Conservation (phyloP, 2,329 filamentous ascomycete species). For the Calycina marina region DNA sequence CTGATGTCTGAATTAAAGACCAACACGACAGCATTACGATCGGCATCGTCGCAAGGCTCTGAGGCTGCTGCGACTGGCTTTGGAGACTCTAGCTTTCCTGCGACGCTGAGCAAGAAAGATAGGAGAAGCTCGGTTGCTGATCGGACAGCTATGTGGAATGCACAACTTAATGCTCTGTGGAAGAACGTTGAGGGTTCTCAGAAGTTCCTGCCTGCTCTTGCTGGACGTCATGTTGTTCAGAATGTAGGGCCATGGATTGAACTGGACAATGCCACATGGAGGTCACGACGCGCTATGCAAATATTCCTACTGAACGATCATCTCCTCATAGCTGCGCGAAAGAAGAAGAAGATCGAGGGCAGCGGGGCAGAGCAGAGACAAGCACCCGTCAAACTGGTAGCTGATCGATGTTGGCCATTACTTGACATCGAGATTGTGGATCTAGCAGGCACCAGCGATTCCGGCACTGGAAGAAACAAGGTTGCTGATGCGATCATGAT, state of each 20-base stretch:
- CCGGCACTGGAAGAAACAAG: conserved; percentile 41
- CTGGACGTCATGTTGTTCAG: conserved; percentile 85
- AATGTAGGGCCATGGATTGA: conserved; percentile 93
- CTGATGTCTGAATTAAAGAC: conserved; percentile 86
- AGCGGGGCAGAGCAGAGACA: conserved; percentile 31
- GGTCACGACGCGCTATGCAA: conserved; percentile 75
- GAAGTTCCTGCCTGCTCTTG: conserved; percentile 82
- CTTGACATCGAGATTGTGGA: conserved; percentile 89
- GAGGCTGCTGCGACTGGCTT: conserved; percentile 33
- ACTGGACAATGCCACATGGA: conserved; percentile 94
- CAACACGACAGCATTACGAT: conserved; percentile 52
- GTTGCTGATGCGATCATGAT: conserved; percentile 82
- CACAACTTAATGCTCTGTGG: conserved; percentile 65
- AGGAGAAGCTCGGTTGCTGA: conserved; percentile 81
- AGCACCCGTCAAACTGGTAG: conserved; percentile 62
- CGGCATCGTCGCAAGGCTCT: conserved; percentile 38
- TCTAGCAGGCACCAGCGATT: conserved; percentile 53
- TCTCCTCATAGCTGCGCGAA: conserved; percentile 75
- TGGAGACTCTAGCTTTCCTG: conserved; percentile 35
- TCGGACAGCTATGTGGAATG: conserved; percentile 51
- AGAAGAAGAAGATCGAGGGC: conserved; percentile 76
- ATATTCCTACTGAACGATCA: conserved; percentile 92
- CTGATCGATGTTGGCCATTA: conserved; percentile 87
- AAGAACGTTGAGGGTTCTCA: conserved; percentile 97
- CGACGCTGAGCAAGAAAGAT: conserved; percentile 50